A percentile compares a stretch with the other conserved stretches of the same genome.
These are phyloP conservation scores for Gossypium schwendimanii DNA, from an alignment of 441 rosid species.

Conservation along the genomic window DNA sequence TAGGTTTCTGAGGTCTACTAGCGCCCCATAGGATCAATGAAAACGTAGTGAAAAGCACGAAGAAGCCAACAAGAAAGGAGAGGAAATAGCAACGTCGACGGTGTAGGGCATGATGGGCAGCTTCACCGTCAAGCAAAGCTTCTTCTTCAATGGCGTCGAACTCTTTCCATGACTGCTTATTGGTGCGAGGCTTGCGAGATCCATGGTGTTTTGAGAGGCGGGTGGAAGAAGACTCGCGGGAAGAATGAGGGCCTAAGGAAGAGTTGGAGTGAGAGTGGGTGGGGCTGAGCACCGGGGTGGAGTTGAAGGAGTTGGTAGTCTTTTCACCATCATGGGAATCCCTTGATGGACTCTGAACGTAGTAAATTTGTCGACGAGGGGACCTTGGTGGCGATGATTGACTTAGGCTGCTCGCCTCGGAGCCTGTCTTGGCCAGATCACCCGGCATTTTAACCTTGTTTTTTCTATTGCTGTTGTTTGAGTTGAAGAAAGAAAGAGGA, in stretches of 20 bases:
- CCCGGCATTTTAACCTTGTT: conserved; percentile 25
- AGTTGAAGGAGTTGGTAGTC: conserved; percentile 41
- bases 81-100: conserved; percentile 33
- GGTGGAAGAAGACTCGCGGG: conserved; percentile 40
- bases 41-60: conserved; percentile 29
- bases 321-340: conserved; percentile 46
- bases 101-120: conserved; percentile 11
- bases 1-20: conserved; percentile 40
- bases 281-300: conserved; percentile 42
- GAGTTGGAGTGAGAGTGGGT: conserved; percentile 45
- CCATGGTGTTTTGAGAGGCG: conserved; percentile 28
- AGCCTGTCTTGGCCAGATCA: conserved; percentile 40
- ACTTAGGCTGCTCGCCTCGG: conserved; percentile 36
- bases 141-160: conserved; percentile 54
- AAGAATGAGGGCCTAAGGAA: conserved; percentile 38
- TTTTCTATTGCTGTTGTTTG: neutral
- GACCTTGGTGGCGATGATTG: conserved; percentile 38
- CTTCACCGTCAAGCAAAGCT: conserved; percentile 28
- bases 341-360: conserved; percentile 44
- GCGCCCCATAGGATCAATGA: conserved; percentile 44
- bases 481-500: neutral
- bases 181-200: conserved; percentile 9
- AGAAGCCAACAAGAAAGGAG: conserved; percentile 32
- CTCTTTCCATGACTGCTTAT: conserved; percentile 28
- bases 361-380: conserved; percentile 35